Conservation (phyloP, 1,139 yeast genomes). For the Sugiyamaella paludigena region DNA sequence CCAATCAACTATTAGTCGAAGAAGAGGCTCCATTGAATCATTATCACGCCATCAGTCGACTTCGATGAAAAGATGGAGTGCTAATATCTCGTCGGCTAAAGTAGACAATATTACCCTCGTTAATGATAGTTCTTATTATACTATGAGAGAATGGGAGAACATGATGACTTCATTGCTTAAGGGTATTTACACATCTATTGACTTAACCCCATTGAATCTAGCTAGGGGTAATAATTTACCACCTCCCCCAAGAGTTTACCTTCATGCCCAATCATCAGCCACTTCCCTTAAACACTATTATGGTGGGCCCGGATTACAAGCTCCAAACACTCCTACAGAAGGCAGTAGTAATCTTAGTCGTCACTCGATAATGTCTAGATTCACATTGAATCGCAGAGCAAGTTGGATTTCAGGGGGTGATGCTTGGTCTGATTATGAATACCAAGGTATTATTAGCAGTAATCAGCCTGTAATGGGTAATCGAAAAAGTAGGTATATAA, state of each 20-base stretch:
- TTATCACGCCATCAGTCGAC: constrained; percentile 11
- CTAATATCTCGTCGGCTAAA: constrained; percentile 16
- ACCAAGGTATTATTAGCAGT: constrained; percentile 24
- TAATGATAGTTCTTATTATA: constrained; percentile 19
- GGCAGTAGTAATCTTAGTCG: not conserved
- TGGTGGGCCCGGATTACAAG: constrained; percentile 1
- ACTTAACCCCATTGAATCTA: constrained; percentile 30
- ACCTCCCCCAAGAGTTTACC: constrained; percentile 16
- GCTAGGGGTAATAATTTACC: constrained; percentile 18
- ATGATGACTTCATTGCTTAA: constrained; percentile 27
- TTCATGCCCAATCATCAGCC: constrained; percentile 24
- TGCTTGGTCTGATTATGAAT: constrained; percentile 28
- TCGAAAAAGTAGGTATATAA: constrained; percentile 22
- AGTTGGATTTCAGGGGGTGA: constrained; percentile 27
- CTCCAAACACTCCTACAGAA: not conserved
- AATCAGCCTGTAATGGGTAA: constrained; percentile 15
- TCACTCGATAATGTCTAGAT: constrained; percentile 17
- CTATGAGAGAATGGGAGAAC: constrained; percentile 32
- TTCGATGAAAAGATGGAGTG: constrained; percentile 25
- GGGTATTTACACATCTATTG: constrained; percentile 32
- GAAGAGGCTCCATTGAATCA: constrained; percentile 16
- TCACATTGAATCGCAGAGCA: constrained; percentile 23
- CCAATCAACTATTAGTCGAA: constrained; percentile 1
- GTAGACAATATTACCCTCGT: constrained; percentile 24
- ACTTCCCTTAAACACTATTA: constrained; percentile 17